Percentiles rank a stretch among this genome's conserved stretches.
phyloP scores from a whole-genome alignment of 2,329 filamentous ascomycete genomes.

The Cladosporium phlei region DNA sequence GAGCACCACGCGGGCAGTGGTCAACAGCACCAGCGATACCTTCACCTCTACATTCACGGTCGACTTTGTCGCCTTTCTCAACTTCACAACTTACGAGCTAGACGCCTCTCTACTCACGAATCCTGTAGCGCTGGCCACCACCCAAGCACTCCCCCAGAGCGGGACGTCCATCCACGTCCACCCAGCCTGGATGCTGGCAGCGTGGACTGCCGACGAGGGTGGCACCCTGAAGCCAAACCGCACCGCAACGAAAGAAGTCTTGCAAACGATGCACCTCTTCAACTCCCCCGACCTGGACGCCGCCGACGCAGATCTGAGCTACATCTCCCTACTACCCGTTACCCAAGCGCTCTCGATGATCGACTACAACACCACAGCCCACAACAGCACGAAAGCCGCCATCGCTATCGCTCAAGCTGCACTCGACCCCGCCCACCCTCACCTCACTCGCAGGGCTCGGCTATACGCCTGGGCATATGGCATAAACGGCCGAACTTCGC shows the following conservation, averaged over 20 bases:
- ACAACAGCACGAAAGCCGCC: not conserved
- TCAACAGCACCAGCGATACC: not conserved
- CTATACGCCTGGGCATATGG: slow-evolving; percentile 25
- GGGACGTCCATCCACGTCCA: slow-evolving; percentile 15
- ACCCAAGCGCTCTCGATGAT: slow-evolving; percentile 21
- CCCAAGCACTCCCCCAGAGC: slow-evolving; percentile 6
- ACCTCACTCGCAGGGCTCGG: slow-evolving; percentile 15
- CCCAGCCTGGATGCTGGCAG: slow-evolving; percentile 27
- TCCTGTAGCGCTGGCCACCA: slow-evolving; percentile 19
- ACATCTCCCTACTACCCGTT: slow-evolving; percentile 7
- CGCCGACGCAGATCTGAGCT: not conserved
- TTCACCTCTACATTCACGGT: slow-evolving; percentile 1
- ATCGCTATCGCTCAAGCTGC: not conserved
- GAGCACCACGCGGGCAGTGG: not conserved
- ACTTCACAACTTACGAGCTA: slow-evolving; percentile 24
- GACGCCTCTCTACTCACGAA: slow-evolving; percentile 22
- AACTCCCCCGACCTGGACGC: too few relatives aligned
- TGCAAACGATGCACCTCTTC: not conserved
- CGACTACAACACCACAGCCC: slow-evolving; percentile 19
- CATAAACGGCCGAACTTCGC: slow-evolving; percentile 19
- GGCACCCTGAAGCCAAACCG: slow-evolving; percentile 7
- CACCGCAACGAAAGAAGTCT: not conserved
- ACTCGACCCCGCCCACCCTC: not conserved
- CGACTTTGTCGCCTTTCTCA: slow-evolving; percentile 17
- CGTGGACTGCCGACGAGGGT: slow-evolving; percentile 22